A percentile compares a stretch with the other conserved stretches of the same genome.
phyloP scores from a whole-genome alignment of 208 protist species.

The Acanthamoeba polyphaga region DNA sequence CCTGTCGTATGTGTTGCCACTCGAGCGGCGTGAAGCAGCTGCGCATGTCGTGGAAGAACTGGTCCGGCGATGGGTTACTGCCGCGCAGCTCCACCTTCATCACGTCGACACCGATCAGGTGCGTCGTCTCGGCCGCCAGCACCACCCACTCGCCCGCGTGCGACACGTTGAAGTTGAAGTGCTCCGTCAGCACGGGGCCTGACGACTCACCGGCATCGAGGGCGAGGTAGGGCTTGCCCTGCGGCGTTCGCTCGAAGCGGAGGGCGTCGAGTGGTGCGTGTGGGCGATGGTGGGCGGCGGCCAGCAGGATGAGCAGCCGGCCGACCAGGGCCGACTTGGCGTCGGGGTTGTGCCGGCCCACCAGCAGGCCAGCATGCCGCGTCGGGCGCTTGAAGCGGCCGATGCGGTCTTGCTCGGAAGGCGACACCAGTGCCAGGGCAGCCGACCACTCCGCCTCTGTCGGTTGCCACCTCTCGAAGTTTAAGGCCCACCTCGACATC shows the following conservation, averaged over 20 bases:
- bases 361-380: not conserved
- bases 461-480: constrained; percentile 48
- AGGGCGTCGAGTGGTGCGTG: not conserved
- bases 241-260: constrained; percentile 42
- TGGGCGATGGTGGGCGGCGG: not conserved
- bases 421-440: not conserved
- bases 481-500: constrained; percentile 1
- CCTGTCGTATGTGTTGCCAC: constrained; percentile 8
- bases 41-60: constrained; percentile 68
- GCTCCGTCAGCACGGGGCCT: not conserved
- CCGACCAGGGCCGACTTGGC: constrained; percentile 65
- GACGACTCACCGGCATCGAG: not conserved
- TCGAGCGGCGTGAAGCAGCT: constrained; percentile 49
- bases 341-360: constrained; percentile 68
- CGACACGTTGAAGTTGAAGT: constrained; percentile 74
- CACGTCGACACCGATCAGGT: constrained; percentile 52
- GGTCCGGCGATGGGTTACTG: not conserved
- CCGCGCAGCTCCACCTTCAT: constrained; percentile 71
- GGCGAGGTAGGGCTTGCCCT: constrained; percentile 59
- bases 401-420: constrained; percentile 36
- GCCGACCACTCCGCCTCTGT: constrained; percentile 27
- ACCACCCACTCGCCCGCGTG: constrained; percentile 75
- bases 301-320: constrained; percentile 44
- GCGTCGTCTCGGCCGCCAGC: constrained; percentile 36
- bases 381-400: constrained; percentile 40